Conservation (phyloP, 2,329 filamentous ascomycete genomes). For the Neoscytalidium dimidiatum region DNA sequence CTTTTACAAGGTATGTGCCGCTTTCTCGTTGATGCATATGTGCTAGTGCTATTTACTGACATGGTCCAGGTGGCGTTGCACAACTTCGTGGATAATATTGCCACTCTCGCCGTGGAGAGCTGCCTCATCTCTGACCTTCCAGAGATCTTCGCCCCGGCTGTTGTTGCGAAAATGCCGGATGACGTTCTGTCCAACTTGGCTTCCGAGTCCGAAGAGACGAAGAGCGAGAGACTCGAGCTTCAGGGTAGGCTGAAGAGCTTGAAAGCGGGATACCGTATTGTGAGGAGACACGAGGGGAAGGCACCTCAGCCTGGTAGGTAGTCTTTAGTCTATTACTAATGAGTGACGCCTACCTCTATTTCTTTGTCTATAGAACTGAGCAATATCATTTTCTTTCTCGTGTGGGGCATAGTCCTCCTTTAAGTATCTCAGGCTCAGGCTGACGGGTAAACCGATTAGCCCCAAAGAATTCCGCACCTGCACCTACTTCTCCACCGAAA, state of each 20-base stretch:
- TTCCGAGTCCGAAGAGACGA: slow-evolving; percentile 24
- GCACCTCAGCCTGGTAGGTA: not conserved
- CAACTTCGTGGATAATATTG: slow-evolving; percentile 47
- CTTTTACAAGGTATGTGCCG: slow-evolving; percentile 46
- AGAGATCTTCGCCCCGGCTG: slow-evolving; percentile 44
- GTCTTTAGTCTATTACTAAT: not conserved
- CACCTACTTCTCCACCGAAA: too few relatives aligned
- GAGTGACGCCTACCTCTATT: not conserved
- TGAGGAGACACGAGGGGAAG: not conserved
- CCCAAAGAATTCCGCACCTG: too few relatives aligned
- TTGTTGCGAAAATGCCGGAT: slow-evolving; percentile 32
- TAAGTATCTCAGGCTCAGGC: too few relatives aligned
- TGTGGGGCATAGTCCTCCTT: too few relatives aligned
- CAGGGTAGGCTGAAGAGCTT: not conserved
- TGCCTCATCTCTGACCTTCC: slow-evolving; percentile 40
- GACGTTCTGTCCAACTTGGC: slow-evolving; percentile 27
- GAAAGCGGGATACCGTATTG: not conserved
- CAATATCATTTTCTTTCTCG: not conserved
- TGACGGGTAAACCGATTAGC: too few relatives aligned
- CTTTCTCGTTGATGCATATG: not conserved
- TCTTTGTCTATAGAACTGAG: not conserved
- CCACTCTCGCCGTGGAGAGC: slow-evolving; percentile 46
- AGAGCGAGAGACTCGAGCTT: not conserved
- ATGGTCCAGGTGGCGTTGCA: slow-evolving; percentile 46
- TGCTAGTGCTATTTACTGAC: not conserved